These are phyloP conservation scores for Hypoxylon intermedium DNA, from an alignment of 495 filamentous ascomycete species.

Conservation along the genomic window DNA sequence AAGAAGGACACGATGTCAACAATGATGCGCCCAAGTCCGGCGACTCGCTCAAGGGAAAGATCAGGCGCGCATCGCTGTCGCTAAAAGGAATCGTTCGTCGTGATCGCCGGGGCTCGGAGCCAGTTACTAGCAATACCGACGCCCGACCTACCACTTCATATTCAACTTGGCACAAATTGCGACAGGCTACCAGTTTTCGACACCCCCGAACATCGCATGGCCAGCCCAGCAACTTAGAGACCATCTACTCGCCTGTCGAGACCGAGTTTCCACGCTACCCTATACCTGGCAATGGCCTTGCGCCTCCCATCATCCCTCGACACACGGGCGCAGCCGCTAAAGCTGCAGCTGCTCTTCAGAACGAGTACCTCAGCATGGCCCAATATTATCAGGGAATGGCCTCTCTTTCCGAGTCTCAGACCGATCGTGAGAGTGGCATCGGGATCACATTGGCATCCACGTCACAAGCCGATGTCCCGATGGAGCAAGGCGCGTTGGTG, in stretches of 20 bases:
- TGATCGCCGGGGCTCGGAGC: conserved; percentile 54
- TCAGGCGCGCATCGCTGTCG: conserved; percentile 60
- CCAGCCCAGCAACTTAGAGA: conserved; percentile 41
- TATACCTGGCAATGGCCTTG: conserved; percentile 55
- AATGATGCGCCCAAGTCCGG: conserved; percentile 23
- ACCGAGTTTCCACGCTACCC: conserved; percentile 50
- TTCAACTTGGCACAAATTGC: conserved; percentile 55
- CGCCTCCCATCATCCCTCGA: conserved; percentile 61
- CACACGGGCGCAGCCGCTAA: conserved; percentile 72
- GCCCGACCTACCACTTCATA: conserved; percentile 56
- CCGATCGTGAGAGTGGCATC: conserved; percentile 80
- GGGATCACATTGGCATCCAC: conserved; percentile 68
- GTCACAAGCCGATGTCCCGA: conserved; percentile 49
- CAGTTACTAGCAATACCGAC: conserved; percentile 41
- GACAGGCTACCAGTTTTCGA: conserved; percentile 58
- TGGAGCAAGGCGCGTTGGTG: conserved; percentile 29
- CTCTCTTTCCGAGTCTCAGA: conserved; percentile 46
- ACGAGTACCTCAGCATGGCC: conserved; percentile 54
- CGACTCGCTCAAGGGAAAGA: conserved; percentile 50
- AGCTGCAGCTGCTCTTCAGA: conserved; percentile 71
- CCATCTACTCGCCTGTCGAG: conserved; percentile 42
- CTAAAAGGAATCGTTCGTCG: conserved; percentile 56
- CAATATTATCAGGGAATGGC: conserved; percentile 40
- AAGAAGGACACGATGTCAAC: conserved; percentile 26
- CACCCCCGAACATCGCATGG: conserved; percentile 51